Conservation (phyloP, 2,329 filamentous ascomycete genomes). For the Aspergillus transmontanensis region DNA sequence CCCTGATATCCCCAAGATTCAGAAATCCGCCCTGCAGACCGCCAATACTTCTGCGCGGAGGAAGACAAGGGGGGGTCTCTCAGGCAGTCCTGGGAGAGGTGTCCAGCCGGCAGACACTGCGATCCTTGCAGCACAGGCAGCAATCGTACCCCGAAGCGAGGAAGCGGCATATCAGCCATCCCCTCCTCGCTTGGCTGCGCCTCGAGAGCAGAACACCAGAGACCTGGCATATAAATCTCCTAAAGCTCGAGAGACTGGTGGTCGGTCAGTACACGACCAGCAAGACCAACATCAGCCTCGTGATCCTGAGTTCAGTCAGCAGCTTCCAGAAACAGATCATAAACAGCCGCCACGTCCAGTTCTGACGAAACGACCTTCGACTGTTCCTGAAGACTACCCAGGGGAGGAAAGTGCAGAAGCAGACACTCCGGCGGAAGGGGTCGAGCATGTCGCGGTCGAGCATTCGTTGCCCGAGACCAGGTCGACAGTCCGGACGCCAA, state of each 20-base stretch:
- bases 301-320: neutral
- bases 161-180: constrained; percentile 5
- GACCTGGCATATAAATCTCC: neutral
- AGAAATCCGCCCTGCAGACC: constrained; percentile 27
- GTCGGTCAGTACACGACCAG: neutral
- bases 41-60: constrained; percentile 32
- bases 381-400: constrained; percentile 46
- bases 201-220: constrained; percentile 10
- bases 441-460: neutral
- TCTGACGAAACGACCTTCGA: constrained; percentile 41
- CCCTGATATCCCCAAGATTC: constrained; percentile 24
- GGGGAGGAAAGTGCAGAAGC: constrained; percentile 38
- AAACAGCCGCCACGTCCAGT: neutral
- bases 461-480: constrained; percentile 12
- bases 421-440: constrained; percentile 1
- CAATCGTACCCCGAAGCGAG: constrained; percentile 21
- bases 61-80: constrained; percentile 27
- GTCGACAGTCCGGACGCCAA: constrained; percentile 13
- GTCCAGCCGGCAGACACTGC: constrained; percentile 31
- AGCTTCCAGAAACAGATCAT: constrained; percentile 1
- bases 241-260: neutral
- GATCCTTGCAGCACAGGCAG: constrained; percentile 33
- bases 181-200: constrained; percentile 3
- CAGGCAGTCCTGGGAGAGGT: constrained; percentile 30
- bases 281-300: neutral